Conservation (phyloP, 768 basidiomycete genomes). For the Macrolepiota dolichaula region DNA sequence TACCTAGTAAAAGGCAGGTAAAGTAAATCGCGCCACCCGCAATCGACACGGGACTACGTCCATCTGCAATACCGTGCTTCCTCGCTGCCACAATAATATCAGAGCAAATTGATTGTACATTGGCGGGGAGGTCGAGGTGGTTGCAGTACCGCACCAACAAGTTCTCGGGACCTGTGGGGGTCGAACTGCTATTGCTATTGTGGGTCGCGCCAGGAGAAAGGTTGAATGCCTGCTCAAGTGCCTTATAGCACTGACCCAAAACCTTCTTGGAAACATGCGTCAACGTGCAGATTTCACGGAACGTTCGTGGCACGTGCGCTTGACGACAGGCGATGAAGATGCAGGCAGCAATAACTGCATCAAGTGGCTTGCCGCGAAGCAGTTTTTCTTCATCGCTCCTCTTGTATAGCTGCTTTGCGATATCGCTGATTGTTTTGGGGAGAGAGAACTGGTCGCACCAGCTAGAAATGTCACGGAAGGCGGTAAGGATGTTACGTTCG, state of each 20-base stretch:
- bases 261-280: slow-evolving; percentile 94
- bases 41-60: slow-evolving; percentile 94
- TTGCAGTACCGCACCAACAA: slow-evolving; percentile 93
- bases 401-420: slow-evolving; percentile 96
- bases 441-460: slow-evolving; percentile 97
- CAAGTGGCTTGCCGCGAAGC: slow-evolving; percentile 84
- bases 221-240: slow-evolving; percentile 86
- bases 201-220: slow-evolving; percentile 73
- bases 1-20: slow-evolving; percentile 78
- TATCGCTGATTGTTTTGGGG: slow-evolving; percentile 90
- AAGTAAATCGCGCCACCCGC: slow-evolving; percentile 97
- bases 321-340: slow-evolving; percentile 97
- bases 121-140: slow-evolving; percentile 81
- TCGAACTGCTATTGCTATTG: slow-evolving; percentile 37
- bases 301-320: slow-evolving; percentile 92
- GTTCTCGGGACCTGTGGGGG: slow-evolving; percentile 73
- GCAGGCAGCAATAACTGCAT: slow-evolving; percentile 94
- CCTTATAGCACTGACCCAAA: slow-evolving; percentile 90
- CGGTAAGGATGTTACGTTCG: slow-evolving; percentile 81
- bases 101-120: slow-evolving; percentile 77
- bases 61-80: slow-evolving; percentile 86
- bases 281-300: slow-evolving; percentile 92
- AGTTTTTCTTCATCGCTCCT: slow-evolving; percentile 95
- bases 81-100: slow-evolving; percentile 82
- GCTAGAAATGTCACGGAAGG: slow-evolving; percentile 87